Evolutionary conservation across 2,329 filamentous ascomycete species (phyloP), one percentile per base, ranked within the genome.

Genomic region (Colletotrichum sp.): DNA sequence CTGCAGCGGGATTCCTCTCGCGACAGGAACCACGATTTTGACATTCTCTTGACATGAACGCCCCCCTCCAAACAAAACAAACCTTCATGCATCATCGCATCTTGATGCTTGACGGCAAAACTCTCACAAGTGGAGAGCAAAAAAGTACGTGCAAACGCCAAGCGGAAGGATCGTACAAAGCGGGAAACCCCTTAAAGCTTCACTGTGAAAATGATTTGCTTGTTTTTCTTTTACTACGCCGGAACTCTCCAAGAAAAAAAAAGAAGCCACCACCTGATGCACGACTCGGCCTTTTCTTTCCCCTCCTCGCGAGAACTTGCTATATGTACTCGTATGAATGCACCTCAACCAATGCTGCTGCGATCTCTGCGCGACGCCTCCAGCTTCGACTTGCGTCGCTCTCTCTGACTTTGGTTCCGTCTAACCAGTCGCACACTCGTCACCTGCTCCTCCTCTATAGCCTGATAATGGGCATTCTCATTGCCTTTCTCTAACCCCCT

Each of bases 391-490:
- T 73, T 78, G 28, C 76, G 72, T 32, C 63, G 62, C 60, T 78
- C 77, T 28, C 76, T 75, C 57, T 77, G 72, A 18, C 66, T 72
- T 28, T 77, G 60, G 34, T 76, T 69, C 15, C 72, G 72, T 49
- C 68, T 72, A 18, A 78, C 76, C 65, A 78, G 72, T 52, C 76
- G 69, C 10, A 78, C 72, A 36, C 77, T 78, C 16, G 77, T 78
- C 60, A 76, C 68, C n/a, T 24, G 66, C 52, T 36, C 72, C 18
- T 36, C 26, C 18, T 32, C n/a, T 39, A 63, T 21, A 63, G 44
- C 34, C 34, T 44, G 32, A 5, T 5, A 39, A 24, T 21, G 21
- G 26, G 7, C n/a, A 15, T 26, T 66, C 28, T 26, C 34, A 18
- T 34, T 65, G 28, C 44, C 21, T 49, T 30, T 60, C 16, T 32